Base-by-base conservation (phyloP, 2,329 filamentous ascomycete genomes). In the Macrophomina pseudophaseolina region DNA sequence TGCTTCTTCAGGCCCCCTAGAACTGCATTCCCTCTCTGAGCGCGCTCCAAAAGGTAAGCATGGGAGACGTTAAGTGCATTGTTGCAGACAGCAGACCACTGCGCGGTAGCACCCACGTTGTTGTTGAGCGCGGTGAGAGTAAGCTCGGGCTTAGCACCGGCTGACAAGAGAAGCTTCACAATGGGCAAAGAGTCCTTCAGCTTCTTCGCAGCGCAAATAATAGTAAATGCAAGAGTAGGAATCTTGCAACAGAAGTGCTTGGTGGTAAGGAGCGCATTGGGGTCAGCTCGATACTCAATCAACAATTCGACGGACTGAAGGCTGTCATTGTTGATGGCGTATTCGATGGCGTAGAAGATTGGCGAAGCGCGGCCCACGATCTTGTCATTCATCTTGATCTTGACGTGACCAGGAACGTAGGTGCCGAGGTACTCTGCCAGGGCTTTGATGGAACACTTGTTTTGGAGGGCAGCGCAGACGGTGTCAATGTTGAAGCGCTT, bases 271-370 rank as follows among this genome's bases (percentile, higher is more conserved):
- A 23, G 9, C 3, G 16, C 51, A 18, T 44, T 53, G 5, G 60
- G 46, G 32, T 53, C 23, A 5, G 63, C 52, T 30, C 51, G 30
- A 12, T 65, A 28, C n/a, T 58, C n/a, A 14, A 65, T 16, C 51
- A 65, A 14, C 23, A 65, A 30, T 14, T 28, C 16, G 40, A 65
- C 28, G 11, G 33, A 5, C 51, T 38, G 8, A 5, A 52, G 7
- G 51, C 18, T 33, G 42, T 58, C 23, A 16, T 44, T 38, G n/a
- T 58, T 14, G 12, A 65, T 49, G 16, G 63, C 63, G n/a, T 54
- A 23, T 8, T 54, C 52, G 16, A 54, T 54, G 2, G 52, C 52
- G n/a, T 63, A 63, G 46, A 63, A 63, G 23, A 63, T n/a, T 8
- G 59, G 42, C 5, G 42, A 6, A 30, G 16, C 16, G 9, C 23